phyloP scores from a whole-genome alignment of 352 stramenopile species.

The Phytophthora capsici region DNA sequence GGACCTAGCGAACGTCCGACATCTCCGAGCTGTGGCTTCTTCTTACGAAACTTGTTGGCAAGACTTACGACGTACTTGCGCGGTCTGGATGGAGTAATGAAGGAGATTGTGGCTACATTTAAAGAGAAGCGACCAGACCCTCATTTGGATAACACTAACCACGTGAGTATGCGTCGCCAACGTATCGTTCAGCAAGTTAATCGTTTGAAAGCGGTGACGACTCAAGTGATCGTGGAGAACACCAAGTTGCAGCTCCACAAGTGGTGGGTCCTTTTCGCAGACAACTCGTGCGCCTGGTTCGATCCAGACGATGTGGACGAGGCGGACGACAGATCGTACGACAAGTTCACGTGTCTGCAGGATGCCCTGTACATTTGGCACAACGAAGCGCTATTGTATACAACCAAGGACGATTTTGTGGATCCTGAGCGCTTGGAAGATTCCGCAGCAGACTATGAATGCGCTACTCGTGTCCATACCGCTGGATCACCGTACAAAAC shows the following conservation, averaged over 20 bases:
- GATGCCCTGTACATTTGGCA: slow-evolving; percentile 81
- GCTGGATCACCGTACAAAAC: neutral
- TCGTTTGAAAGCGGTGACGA: slow-evolving; percentile 58
- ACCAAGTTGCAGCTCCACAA: slow-evolving; percentile 81
- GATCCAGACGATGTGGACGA: slow-evolving; percentile 54
- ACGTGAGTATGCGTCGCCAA: slow-evolving; percentile 22
- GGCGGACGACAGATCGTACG: slow-evolving; percentile 63
- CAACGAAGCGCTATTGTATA: slow-evolving; percentile 63
- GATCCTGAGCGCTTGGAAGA: slow-evolving; percentile 12
- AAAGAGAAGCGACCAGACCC: slow-evolving; percentile 24
- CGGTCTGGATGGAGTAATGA: slow-evolving; percentile 34
- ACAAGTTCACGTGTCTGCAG: slow-evolving; percentile 86
- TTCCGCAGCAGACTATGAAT: slow-evolving; percentile 10
- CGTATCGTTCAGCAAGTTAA: slow-evolving; percentile 56
- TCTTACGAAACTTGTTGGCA: slow-evolving; percentile 36
- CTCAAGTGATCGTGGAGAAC: slow-evolving; percentile 58
- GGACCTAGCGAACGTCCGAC: slow-evolving; percentile 17
- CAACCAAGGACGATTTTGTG: slow-evolving; percentile 58
- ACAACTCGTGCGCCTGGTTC: slow-evolving; percentile 72
- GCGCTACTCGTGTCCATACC: slow-evolving; percentile 10
- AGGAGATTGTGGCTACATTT: slow-evolving; percentile 24
- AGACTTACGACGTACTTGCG: slow-evolving; percentile 34
- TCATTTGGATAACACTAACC: slow-evolving; percentile 11
- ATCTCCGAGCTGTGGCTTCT: slow-evolving; percentile 31
- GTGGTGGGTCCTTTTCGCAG: slow-evolving; percentile 72